Evolutionary conservation across 306 rosid species (phyloP).

Genomic region (Rosa multiflora): DNA sequence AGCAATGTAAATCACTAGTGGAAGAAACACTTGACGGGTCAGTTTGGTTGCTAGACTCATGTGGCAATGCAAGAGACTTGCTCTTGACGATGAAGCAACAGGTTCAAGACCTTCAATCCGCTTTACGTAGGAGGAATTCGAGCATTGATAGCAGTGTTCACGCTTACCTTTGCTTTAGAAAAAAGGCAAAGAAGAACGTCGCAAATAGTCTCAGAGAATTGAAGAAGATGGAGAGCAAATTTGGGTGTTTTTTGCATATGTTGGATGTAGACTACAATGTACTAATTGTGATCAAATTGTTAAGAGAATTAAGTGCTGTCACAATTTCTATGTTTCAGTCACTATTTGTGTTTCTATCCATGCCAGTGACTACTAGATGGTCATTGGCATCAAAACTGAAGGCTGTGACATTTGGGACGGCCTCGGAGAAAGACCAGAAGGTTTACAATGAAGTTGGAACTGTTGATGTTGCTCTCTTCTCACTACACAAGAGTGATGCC

Average conservation of each 20-base stretch:
- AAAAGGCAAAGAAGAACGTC: conserved; percentile 57
- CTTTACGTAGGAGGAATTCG: conserved; percentile 57
- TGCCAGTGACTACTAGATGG: conserved; percentile 45
- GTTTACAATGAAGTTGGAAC: conserved; percentile 42
- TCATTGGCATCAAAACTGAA: conserved; percentile 52
- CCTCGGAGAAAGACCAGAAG: conserved; percentile 40
- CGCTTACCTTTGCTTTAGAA: conserved; percentile 49
- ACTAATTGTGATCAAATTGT: conserved; percentile 30
- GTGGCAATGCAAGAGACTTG: conserved; percentile 54
- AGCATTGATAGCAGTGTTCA: conserved; percentile 47
- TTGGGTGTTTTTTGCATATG: conserved; percentile 16
- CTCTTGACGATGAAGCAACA: conserved; percentile 36
- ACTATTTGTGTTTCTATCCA: conserved; percentile 47
- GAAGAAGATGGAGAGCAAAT: conserved; percentile 52
- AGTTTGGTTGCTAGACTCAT: conserved; percentile 51
- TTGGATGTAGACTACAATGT: conserved; percentile 39
- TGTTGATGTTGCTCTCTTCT: conserved; percentile 43
- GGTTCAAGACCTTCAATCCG: conserved; percentile 54
- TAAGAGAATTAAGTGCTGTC: conserved; percentile 49
- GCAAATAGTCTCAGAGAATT: conserved; percentile 37
- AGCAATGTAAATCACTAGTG: conserved; percentile 31
- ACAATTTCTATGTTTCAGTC: conserved; percentile 47
- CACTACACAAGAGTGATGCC: conserved; percentile 36
- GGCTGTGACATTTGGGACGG: conserved; percentile 28
- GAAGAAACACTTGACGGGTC: conserved; percentile 56